These are phyloP conservation scores for Suhomyces atakaporum DNA, from an alignment of 1,139 yeast genomes.

Conservation along the genomic window DNA sequence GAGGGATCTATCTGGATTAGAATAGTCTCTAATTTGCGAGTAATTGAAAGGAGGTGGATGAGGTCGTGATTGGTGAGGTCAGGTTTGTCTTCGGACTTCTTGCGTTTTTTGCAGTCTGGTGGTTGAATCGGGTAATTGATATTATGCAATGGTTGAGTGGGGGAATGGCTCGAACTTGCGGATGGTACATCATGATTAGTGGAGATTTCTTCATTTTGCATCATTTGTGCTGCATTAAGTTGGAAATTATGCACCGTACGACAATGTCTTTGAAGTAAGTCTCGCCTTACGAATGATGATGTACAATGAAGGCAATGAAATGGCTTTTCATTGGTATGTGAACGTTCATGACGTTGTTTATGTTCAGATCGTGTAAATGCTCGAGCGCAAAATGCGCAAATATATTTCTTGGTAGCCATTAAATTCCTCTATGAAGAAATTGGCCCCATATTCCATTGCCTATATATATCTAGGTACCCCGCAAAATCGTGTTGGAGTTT, in stretches of 20 bases:
- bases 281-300: constrained; percentile 75
- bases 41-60: constrained; percentile 36
- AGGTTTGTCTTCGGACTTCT: constrained; percentile 12
- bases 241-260: constrained; percentile 67
- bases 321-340: constrained; percentile 83
- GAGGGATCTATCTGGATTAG: constrained; percentile 22
- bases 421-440: neutral
- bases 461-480: constrained; percentile 10
- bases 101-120: constrained; percentile 9
- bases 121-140: neutral
- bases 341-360: constrained; percentile 77
- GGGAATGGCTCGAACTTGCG: neutral
- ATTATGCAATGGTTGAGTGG: neutral
- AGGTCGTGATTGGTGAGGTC: constrained; percentile 24
- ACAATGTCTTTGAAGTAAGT: constrained; percentile 72
- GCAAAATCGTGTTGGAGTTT: constrained; percentile 8
- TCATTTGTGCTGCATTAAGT: constrained; percentile 14
- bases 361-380: constrained; percentile 83
- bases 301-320: constrained; percentile 73
- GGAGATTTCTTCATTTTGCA: constrained; percentile 2
- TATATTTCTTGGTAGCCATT: constrained; percentile 60
- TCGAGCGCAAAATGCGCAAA: constrained; percentile 79
- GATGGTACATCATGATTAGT: neutral
- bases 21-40: constrained; percentile 31
- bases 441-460: constrained; percentile 2